Evolutionary conservation across 345 rosid species (phyloP).

Genomic region (Cardiospermum halicacabum): DNA sequence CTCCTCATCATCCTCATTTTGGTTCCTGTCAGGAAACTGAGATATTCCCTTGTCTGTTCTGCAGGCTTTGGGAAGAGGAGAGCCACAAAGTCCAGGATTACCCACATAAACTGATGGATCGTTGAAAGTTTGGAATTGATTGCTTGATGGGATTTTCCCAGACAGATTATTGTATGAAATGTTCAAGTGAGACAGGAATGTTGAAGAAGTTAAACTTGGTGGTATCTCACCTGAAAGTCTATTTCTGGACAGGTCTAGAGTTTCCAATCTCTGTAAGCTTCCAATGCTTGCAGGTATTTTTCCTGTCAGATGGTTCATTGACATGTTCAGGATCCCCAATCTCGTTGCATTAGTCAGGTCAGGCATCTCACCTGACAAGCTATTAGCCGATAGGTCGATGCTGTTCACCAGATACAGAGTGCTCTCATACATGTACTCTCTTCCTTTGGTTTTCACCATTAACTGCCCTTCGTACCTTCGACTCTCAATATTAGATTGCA

Average conservation of each 20-base stretch:
- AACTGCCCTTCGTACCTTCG: slow-evolving; percentile 7
- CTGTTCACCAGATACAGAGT: slow-evolving; percentile 6
- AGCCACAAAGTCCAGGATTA: slow-evolving; percentile 18
- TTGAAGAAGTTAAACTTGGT: slow-evolving; percentile 1
- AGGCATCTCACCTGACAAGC: slow-evolving; percentile 15
- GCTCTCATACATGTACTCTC: not conserved
- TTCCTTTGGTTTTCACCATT: slow-evolving; percentile 1
- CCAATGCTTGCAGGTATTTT: slow-evolving; percentile 9
- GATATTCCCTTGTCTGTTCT: not conserved
- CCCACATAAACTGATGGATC: slow-evolving; percentile 24
- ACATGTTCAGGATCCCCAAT: slow-evolving; percentile 14
- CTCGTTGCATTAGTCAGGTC: not conserved
- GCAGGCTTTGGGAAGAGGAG: slow-evolving; percentile 15
- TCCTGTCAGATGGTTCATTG: slow-evolving; percentile 18
- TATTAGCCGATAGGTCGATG: slow-evolving; percentile 12
- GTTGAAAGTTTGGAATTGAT: slow-evolving; percentile 15
- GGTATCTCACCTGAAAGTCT: slow-evolving; percentile 19
- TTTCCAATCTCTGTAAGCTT: slow-evolving; percentile 9
- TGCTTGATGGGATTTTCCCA: slow-evolving; percentile 22
- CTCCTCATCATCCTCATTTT: not conserved
- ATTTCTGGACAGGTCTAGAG: slow-evolving; percentile 19
- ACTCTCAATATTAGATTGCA: not conserved
- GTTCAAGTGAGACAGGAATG: slow-evolving; percentile 14
- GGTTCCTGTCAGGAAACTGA: not conserved
- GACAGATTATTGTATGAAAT: slow-evolving; percentile 23